These are phyloP conservation scores for Pythium brachiatum DNA, from an alignment of 352 stramenopile species.

Conservation along the genomic window DNA sequence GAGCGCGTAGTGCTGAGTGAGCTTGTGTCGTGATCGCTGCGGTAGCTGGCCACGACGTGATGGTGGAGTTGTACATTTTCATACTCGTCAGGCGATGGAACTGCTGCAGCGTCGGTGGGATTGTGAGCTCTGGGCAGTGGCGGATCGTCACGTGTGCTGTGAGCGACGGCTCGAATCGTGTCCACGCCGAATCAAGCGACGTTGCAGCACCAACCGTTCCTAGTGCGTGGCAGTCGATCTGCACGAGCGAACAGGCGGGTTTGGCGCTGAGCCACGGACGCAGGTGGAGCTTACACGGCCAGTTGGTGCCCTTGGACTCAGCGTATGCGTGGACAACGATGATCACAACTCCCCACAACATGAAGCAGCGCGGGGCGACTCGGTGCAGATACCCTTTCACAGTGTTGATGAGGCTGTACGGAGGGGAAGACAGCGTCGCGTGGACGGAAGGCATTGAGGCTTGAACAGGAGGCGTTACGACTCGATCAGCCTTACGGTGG, in stretches of 20 bases:
- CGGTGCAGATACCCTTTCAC: neutral
- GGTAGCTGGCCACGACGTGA: neutral
- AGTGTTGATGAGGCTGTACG: neutral
- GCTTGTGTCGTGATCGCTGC: neutral
- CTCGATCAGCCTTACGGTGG: too few relatives aligned
- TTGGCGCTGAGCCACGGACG: neutral
- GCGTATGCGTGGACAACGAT: neutral
- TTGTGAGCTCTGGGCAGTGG: slow-evolving; percentile 7
- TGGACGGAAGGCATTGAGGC: too few relatives aligned
- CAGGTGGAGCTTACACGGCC: neutral
- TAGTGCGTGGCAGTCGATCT: slow-evolving; percentile 5
- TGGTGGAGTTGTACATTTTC: slow-evolving; percentile 19
- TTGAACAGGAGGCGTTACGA: too few relatives aligned
- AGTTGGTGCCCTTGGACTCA: neutral
- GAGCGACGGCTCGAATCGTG: neutral
- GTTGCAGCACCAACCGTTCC: neutral
- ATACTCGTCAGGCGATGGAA: neutral
- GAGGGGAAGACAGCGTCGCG: too few relatives aligned
- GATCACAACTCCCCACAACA: neutral
- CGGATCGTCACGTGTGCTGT: slow-evolving; percentile 1
- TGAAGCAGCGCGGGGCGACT: neutral
- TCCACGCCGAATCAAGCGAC: neutral
- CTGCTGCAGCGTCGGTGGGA: neutral
- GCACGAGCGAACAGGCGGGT: slow-evolving; percentile 7
- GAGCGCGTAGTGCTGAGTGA: neutral